These are phyloP conservation scores for Quercus suber DNA, from an alignment of 306 rosid genomes.

Conservation along the genomic window DNA sequence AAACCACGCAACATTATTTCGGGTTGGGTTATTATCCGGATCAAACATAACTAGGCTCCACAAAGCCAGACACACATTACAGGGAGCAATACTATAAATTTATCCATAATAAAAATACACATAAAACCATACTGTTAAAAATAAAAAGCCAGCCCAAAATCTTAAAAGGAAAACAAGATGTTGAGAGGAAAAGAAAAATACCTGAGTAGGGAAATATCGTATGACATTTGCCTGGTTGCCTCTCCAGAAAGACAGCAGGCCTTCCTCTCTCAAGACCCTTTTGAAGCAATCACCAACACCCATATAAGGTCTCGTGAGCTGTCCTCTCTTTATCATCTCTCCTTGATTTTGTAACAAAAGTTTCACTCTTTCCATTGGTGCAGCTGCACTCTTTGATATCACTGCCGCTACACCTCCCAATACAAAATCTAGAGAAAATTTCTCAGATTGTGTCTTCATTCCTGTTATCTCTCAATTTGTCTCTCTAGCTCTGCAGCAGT, in stretches of 20 bases:
- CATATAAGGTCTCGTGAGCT: conserved; percentile 61
- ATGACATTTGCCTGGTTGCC: conserved; percentile 86
- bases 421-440: conserved; percentile 66
- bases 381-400: conserved; percentile 67
- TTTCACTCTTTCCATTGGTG: conserved; percentile 93
- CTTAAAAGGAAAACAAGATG: conserved; percentile 6
- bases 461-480: conserved; percentile 30
- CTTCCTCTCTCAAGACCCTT: conserved; percentile 77
- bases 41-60: no score
- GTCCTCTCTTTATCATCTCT: conserved; percentile 90
- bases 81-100: background rate
- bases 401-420: conserved; percentile 88
- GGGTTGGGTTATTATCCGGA: no score
- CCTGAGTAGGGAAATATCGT: conserved; percentile 96
- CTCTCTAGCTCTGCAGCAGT: conserved; percentile 14
- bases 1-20: no score
- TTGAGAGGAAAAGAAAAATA: conserved; percentile 15
- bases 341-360: conserved; percentile 93
- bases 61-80: background rate
- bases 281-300: conserved; percentile 67
- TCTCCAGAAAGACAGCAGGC: conserved; percentile 87
- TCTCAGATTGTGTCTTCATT: conserved; percentile 50
- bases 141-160: background rate
- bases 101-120: background rate
- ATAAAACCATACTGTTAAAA: background rate